Conservation (phyloP, 2,329 filamentous ascomycete genomes). For the Colletotrichum graminicola region DNA sequence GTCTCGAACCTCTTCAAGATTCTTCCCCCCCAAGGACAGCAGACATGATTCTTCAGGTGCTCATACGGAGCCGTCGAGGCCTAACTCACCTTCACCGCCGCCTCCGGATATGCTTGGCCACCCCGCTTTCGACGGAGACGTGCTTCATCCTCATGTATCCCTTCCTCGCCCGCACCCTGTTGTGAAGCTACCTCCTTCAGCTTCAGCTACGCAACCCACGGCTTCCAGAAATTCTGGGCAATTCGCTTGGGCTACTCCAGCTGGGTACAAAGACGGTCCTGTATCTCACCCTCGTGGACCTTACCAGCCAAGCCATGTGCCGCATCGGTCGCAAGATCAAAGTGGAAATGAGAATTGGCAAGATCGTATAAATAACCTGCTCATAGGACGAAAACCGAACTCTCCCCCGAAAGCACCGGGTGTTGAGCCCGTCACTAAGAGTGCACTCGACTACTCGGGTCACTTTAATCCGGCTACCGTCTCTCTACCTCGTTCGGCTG, state of each 20-base stretch:
- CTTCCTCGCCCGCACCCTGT: constrained; percentile 78
- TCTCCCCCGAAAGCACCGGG: constrained; percentile 69
- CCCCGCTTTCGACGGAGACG: constrained; percentile 78
- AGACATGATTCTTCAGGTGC: constrained; percentile 55
- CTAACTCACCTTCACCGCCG: constrained; percentile 75
- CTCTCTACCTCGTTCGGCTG: constrained; percentile 66
- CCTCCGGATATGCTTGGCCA: constrained; percentile 78
- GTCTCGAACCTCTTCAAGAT: constrained; percentile 69
- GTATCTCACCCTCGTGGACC: constrained; percentile 24
- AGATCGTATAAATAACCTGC: constrained; percentile 83
- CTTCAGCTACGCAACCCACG: constrained; percentile 54
- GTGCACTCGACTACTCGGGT: constrained; percentile 69
- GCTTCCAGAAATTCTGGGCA: constrained; percentile 45
- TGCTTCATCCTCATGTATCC: constrained; percentile 74
- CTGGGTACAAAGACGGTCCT: constrained; percentile 49
- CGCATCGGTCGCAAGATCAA: constrained; percentile 49
- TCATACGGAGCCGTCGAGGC: constrained; percentile 55
- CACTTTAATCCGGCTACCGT: constrained; percentile 72
- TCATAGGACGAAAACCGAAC: constrained; percentile 74
- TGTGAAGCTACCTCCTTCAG: constrained; percentile 81
- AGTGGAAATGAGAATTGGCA: constrained; percentile 74
- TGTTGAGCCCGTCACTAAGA: constrained; percentile 77
- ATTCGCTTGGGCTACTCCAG: constrained; percentile 54
- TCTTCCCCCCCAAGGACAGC: constrained; percentile 69
- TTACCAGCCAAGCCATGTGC: constrained; percentile 40